Conservation (phyloP, 2,329 filamentous ascomycete genomes). For the Pyricularia sp. region DNA sequence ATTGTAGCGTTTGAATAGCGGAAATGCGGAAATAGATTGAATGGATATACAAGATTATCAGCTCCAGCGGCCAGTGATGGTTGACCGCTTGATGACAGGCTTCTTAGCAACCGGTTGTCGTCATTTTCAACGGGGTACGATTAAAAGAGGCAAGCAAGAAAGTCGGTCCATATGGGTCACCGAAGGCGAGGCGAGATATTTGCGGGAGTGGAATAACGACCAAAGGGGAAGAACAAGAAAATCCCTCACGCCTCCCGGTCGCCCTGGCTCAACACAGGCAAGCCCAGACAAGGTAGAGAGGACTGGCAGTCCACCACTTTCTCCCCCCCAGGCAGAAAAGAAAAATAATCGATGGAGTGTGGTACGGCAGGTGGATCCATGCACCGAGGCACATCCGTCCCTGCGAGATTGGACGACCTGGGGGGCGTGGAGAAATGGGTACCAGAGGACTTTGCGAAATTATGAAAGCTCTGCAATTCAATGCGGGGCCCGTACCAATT, state of each 20-base stretch:
- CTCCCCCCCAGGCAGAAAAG: neutral
- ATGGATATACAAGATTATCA: neutral
- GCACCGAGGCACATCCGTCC: constrained; percentile 15
- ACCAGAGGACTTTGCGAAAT: constrained; percentile 15
- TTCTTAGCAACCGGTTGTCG: neutral
- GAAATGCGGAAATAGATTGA: neutral
- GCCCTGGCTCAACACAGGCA: neutral
- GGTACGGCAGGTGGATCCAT: constrained; percentile 12
- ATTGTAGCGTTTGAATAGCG: neutral
- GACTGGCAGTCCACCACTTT: neutral
- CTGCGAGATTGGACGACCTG: constrained; percentile 11
- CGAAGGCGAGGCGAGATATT: neutral
- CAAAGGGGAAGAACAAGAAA: neutral
- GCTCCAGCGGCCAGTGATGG: neutral
- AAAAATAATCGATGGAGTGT: constrained; percentile 6
- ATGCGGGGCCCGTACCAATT: neutral
- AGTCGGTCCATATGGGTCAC: neutral
- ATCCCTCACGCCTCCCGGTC: constrained; percentile 1
- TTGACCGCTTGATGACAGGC: neutral
- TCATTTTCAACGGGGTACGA: neutral
- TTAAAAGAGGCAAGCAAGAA: neutral
- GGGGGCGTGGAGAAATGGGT: constrained; percentile 10
- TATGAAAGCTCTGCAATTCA: constrained; percentile 14
- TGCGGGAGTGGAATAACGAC: no score
- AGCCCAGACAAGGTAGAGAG: neutral